Evolutionary conservation across 371 early-diverging fungal species (phyloP), one percentile per base, ranked within the genome.

Genomic region (Lichtheimia hyalospora): DNA sequence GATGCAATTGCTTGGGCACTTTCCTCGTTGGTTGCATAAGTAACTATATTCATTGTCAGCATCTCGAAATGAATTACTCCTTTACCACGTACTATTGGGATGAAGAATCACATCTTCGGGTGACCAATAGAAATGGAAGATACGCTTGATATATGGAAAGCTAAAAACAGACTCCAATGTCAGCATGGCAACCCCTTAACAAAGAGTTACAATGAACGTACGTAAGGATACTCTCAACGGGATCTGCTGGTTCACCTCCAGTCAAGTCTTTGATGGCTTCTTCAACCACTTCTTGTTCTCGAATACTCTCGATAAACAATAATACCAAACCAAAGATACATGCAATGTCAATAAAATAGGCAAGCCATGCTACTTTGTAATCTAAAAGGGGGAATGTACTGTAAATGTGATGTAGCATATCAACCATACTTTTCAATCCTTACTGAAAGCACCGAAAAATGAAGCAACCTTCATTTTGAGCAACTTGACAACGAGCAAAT

Each of bases 11-110:
- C 79, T 42, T 59, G 70, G 59, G 53, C 68, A 44, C 69, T 58
- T 56, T 88, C 86, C n/a, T 71, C 69, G 21, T 72, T 65, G 1
- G 78, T 77, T 34, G 84, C 84, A 60, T 88, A 86, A 20, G 74
- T 69, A 41, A 85, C 87, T 84, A 58, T 5, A 54, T 49, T 39
- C 10, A 46, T 18, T 46, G 18, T 46, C 46, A 46, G 46, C 7
- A 46, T 46, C 21, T 8, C 5, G 2, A 21, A 46, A 16, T 18
- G 0, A 1, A 46, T 16, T 46, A 2, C 21, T 14, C 10, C 0
- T 46, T 12, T 21, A 5, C 16, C 13, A 63, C 63, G 27, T 77
- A 84, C 85, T 85, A 63, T 83, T 75, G 3, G 74, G 77, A 64
- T 81, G 75, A 12, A 77, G 46, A 20, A 73, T 66, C 40, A 72